A percentile compares a stretch with the other conserved stretches of the same genome.
phyloP scores from a whole-genome alignment of 225 moss, liverwort and hornwort species.

The Pseudoscleropodium purum region DNA sequence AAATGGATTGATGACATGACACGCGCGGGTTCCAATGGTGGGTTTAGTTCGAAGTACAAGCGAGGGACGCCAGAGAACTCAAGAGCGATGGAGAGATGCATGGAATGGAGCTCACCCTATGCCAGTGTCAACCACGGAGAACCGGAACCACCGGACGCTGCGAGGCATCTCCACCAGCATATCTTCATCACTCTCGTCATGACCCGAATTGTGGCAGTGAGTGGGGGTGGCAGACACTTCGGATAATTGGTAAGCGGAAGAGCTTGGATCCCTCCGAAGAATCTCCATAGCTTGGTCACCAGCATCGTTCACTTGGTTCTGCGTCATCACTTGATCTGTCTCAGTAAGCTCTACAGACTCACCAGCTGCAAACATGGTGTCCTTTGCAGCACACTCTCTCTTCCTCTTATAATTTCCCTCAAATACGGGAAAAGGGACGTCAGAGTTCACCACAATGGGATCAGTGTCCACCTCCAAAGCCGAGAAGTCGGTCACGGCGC shows the following conservation, averaged over 20 bases:
- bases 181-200: slow-evolving; percentile 26
- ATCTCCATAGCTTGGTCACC: neutral
- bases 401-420: slow-evolving; percentile 9
- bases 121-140: slow-evolving; percentile 40
- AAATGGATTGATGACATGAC: neutral
- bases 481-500: neutral
- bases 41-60: neutral
- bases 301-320: neutral
- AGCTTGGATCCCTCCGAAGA: neutral
- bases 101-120: slow-evolving; percentile 16
- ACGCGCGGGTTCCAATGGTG: neutral
- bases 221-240: slow-evolving; percentile 9
- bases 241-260: neutral
- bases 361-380: neutral
- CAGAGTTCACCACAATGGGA: neutral
- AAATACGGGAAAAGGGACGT: neutral
- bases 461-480: neutral
- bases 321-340: slow-evolving; percentile 10
- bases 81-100: neutral
- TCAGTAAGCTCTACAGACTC: neutral
- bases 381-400: neutral
- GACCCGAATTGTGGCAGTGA: neutral
- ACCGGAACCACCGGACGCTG: slow-evolving; percentile 23
- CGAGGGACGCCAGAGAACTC: neutral
- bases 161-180: slow-evolving; percentile 22